Evolutionary conservation across 176 grass and related monocot genomes (phyloP).

Genomic region (Eragrostis curvula): DNA sequence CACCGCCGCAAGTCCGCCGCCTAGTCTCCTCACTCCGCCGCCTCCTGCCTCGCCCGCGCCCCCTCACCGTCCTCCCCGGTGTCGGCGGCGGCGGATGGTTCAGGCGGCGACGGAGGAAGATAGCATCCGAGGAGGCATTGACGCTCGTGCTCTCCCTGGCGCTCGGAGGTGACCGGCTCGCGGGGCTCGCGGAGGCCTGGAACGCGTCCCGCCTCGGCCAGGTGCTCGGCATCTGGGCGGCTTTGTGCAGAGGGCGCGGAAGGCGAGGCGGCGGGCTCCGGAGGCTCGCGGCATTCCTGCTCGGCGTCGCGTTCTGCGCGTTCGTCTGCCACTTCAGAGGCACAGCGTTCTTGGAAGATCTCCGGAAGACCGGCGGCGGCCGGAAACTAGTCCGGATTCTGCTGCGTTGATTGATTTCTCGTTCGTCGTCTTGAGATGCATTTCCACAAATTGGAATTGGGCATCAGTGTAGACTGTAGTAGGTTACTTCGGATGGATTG

Average conservation of each 20-base stretch:
- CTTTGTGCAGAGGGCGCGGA: slow-evolving; percentile 22
- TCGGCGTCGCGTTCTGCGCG: slow-evolving; percentile 47
- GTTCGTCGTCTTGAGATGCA: slow-evolving; percentile 24
- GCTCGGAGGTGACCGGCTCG: slow-evolving; percentile 44
- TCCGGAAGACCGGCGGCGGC: slow-evolving; percentile 34
- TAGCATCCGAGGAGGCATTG: background rate
- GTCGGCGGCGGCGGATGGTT: slow-evolving; percentile 40
- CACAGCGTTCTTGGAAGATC: slow-evolving; percentile 21
- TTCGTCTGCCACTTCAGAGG: slow-evolving; percentile 41
- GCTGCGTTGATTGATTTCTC: slow-evolving; percentile 36
- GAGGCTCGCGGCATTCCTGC: slow-evolving; percentile 45
- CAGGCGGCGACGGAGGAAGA: slow-evolving; percentile 19
- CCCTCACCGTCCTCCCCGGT: slow-evolving; percentile 18
- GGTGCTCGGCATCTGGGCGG: slow-evolving; percentile 44
- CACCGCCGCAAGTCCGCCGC: slow-evolving; percentile 27
- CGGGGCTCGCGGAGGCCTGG: slow-evolving; percentile 32
- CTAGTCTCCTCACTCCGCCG: slow-evolving; percentile 39
- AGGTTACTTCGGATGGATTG: background rate
- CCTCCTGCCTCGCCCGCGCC: slow-evolving; percentile 30
- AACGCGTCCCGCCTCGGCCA: slow-evolving; percentile 44
- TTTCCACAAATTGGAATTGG: background rate
- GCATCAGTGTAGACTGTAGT: background rate
- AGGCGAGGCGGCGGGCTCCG: slow-evolving; percentile 23
- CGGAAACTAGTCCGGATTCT: slow-evolving; percentile 41
- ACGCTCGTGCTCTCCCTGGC: slow-evolving; percentile 43